Base-by-base conservation (phyloP, 2,329 filamentous ascomycete species). In the Tolypocladium cylindrosporum region DNA sequence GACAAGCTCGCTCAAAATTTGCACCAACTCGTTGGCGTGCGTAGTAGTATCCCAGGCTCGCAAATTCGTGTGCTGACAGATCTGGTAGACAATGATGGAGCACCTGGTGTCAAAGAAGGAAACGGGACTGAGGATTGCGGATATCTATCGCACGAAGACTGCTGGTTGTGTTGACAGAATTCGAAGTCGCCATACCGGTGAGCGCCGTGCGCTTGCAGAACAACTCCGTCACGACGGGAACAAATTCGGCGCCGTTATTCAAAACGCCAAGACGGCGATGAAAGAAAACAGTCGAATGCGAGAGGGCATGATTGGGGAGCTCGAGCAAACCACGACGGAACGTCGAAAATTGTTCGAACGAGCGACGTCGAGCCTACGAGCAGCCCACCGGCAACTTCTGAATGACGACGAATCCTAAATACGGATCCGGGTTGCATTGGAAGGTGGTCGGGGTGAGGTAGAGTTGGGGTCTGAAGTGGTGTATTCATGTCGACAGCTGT, bases 11-110 rank as follows among this genome's bases (percentile, higher is more conserved):
- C 50, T 10, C 53, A 55, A 19, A 43, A 58, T 7, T 14, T 70
- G 11, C 63, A 69, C 40, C 58, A 42, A 11, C 48, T 67, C 19
- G 61, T 69, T 19, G 61, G 67, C 48, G 68, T 71, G 60, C 61
- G 66, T 61, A 21, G 7, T 19, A 34, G 5, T n/a, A 3, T 14
- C 8, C n/a, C 5, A 2, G 16, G 9, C n/a, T 3, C 14, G n/a
- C 34, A 11, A 16, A 6, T 24, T 1, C 16, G 16, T 34, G 4
- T n/a, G 31, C 59, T 61, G 39, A 59, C 55, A 21, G n/a, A 37
- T 3, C 14, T 31, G 6, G 6, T 40, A 64, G 68, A 62, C 55
- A 56, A 60, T 71, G 56, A 55, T 66, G 54, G 52, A 45, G 39
- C 64, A 65, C 55, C 60, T 71, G 2, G 57, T 58, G 21, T 43